Percentiles rank a stretch among this genome's conserved stretches.
phyloP scores from a whole-genome alignment of 73 alveolate genomes.

The Paramecium sonneborni region DNA sequence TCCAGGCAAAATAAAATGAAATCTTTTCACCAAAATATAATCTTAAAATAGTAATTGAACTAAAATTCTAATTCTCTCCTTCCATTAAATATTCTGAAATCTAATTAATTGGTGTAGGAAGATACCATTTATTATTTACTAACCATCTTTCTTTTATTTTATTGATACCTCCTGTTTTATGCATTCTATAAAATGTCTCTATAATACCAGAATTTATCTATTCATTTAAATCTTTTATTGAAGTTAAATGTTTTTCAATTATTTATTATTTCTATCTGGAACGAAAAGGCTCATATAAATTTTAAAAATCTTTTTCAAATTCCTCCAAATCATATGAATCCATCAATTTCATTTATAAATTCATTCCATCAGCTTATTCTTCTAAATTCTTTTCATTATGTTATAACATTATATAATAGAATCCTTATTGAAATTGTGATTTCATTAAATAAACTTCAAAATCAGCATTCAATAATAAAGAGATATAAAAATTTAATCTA shows the following conservation, averaged over 20 bases:
- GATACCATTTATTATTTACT: conserved; percentile 45
- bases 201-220: conserved; percentile 1
- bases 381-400: background rate
- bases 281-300: conserved; percentile 59
- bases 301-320: background rate
- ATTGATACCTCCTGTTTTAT: conserved; percentile 50
- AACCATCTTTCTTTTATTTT: conserved; percentile 48
- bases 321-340: conserved; percentile 66
- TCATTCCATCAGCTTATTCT: conserved; percentile 43
- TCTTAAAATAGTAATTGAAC: conserved; percentile 52
- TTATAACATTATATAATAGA: conserved; percentile 25
- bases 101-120: conserved; percentile 57
- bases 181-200: conserved; percentile 47
- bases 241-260: conserved; percentile 14
- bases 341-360: conserved; percentile 55
- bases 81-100: conserved; percentile 55
- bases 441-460: conserved; percentile 56
- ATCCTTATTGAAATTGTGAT: conserved; percentile 46
- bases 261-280: conserved; percentile 57
- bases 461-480: conserved; percentile 6
- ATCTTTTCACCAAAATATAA: conserved; percentile 66
- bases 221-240: conserved; percentile 34
- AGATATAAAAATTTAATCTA: conserved; percentile 56
- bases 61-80: conserved; percentile 57
- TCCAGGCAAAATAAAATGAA: conserved; percentile 66